Conservation (phyloP, 176 grass and related monocot species). For the Tuctoria greenei region DNA sequence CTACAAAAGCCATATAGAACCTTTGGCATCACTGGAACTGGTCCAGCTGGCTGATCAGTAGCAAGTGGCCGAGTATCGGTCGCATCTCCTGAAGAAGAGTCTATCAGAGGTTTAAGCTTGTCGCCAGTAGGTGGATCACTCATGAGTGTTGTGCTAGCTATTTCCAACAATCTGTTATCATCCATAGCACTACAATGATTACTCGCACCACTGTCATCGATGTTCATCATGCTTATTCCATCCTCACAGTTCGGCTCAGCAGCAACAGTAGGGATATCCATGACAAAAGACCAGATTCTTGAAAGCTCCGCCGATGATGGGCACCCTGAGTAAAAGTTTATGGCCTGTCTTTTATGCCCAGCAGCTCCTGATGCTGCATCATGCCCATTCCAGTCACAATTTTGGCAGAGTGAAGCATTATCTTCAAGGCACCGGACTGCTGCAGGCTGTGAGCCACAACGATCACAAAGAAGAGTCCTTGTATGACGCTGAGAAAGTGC, state of each 20-base stretch:
- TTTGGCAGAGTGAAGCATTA: constrained; percentile 78
- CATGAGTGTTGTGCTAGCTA: constrained; percentile 41
- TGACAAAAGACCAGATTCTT: constrained; percentile 83
- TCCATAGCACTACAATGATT: constrained; percentile 37
- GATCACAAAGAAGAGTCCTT: constrained; percentile 87
- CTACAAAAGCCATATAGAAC: constrained; percentile 32
- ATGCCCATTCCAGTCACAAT: constrained; percentile 76
- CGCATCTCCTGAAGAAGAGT: constrained; percentile 41
- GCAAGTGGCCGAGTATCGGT: constrained; percentile 28
- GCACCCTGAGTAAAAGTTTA: constrained; percentile 68
- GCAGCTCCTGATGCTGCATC: constrained; percentile 43
- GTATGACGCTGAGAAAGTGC: constrained; percentile 73
- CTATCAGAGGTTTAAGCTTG: constrained; percentile 46
- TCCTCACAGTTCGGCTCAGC: constrained; percentile 62
- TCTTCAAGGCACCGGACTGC: constrained; percentile 64
- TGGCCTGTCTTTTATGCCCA: constrained; percentile 76
- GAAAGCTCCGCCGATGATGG: constrained; percentile 76
- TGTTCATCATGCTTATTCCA: constrained; percentile 83
- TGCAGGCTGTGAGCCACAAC: constrained; percentile 68
- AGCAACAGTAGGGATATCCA: constrained; percentile 49
- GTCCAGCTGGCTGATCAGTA: constrained; percentile 35
- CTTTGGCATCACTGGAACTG: constrained; percentile 42
- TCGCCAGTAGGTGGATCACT: constrained; percentile 27
- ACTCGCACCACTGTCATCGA: constrained; percentile 50
- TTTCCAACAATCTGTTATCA: constrained; percentile 45